These are phyloP conservation scores for Parasitella parasitica DNA, from an alignment of 371 early-diverging fungal genomes.

Conservation along the genomic window DNA sequence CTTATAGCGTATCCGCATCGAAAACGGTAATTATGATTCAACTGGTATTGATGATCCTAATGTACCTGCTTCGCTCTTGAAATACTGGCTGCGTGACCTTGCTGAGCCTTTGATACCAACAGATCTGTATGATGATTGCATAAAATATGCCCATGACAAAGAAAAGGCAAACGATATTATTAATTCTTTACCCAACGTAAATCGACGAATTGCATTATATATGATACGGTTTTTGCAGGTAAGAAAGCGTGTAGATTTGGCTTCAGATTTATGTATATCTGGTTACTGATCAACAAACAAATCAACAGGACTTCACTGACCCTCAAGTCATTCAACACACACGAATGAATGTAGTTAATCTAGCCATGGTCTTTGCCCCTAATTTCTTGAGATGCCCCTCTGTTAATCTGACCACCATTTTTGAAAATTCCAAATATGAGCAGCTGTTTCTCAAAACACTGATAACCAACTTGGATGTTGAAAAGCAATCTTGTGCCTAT, in stretches of 20 bases:
- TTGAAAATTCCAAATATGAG: slow-evolving; percentile 79
- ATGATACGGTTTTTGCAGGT: slow-evolving; percentile 81
- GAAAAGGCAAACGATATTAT: slow-evolving; percentile 65
- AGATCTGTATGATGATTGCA: slow-evolving; percentile 74
- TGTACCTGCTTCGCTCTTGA: slow-evolving; percentile 91
- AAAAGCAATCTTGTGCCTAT: slow-evolving; percentile 27
- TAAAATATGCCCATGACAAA: slow-evolving; percentile 54
- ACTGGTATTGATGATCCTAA: slow-evolving; percentile 81
- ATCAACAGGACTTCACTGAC: slow-evolving; percentile 66
- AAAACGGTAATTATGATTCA: slow-evolving; percentile 76
- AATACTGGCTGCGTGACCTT: slow-evolving; percentile 92
- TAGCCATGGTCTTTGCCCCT: slow-evolving; percentile 97
- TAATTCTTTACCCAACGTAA: slow-evolving; percentile 67
- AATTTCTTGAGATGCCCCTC: slow-evolving; percentile 88
- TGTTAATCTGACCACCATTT: slow-evolving; percentile 71
- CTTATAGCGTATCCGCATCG: slow-evolving; percentile 68
- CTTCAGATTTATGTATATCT: neutral
- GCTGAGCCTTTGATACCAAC: slow-evolving; percentile 87
- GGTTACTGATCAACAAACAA: neutral
- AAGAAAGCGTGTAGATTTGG: slow-evolving; percentile 1
- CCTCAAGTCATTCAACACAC: slow-evolving; percentile 70
- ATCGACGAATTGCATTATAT: slow-evolving; percentile 73
- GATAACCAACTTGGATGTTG: slow-evolving; percentile 24
- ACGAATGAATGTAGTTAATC: slow-evolving; percentile 85
- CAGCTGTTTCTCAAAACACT: slow-evolving; percentile 45